Evolutionary conservation across 208 protist genomes (phyloP).

Genomic region (Tritrichomonas musculus): DNA sequence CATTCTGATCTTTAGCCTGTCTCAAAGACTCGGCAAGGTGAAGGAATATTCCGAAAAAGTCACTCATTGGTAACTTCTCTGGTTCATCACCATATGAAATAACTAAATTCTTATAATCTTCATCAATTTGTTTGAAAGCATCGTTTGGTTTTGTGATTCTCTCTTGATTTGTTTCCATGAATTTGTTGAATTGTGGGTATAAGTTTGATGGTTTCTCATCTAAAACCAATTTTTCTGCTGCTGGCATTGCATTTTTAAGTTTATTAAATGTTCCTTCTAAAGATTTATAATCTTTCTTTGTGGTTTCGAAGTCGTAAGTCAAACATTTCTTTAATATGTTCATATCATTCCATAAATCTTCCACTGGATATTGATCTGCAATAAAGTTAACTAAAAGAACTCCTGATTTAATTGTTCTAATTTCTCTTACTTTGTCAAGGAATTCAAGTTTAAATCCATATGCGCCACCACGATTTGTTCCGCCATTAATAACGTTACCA

Average conservation of each 20-base stretch:
- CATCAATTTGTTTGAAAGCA: not conserved
- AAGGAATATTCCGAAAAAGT: not conserved
- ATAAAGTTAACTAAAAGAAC: not conserved
- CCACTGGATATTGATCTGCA: not conserved
- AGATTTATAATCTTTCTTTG: not conserved
- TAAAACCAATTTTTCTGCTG: not conserved
- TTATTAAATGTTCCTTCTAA: not conserved
- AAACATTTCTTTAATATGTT: not conserved
- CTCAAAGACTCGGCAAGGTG: not conserved
- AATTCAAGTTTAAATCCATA: constrained; percentile 5
- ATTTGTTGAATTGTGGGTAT: not conserved
- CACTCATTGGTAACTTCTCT: not conserved
- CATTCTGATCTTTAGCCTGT: not conserved
- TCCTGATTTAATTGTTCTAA: not conserved
- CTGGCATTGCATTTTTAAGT: not conserved
- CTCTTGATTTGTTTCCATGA: not conserved
- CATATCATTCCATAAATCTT: not conserved
- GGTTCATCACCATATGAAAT: not conserved
- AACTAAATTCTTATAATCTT: not conserved
- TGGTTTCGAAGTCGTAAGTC: not conserved
- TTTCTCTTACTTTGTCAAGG: not conserved
- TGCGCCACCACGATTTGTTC: not conserved
- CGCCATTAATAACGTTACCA: not conserved
- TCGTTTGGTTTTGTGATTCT: not conserved
- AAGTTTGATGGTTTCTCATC: not conserved